Conservation (phyloP, 306 rosid genomes). For the Canavalia gladiata region DNA sequence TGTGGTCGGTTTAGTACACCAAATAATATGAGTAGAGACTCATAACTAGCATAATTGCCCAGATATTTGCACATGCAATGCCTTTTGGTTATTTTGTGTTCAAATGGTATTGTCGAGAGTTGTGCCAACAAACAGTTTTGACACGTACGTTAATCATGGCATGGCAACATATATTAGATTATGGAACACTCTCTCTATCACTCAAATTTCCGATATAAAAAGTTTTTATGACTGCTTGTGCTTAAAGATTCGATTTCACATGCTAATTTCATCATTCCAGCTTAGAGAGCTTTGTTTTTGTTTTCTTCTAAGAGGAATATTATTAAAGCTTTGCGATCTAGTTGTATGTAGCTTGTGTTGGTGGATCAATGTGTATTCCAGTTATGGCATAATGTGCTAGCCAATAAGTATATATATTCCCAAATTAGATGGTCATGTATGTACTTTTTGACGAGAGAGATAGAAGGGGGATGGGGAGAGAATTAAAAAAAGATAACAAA, state of each 20-base stretch:
- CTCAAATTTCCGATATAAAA: conserved; percentile 41
- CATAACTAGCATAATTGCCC: conserved; percentile 9
- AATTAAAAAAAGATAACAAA: not conserved
- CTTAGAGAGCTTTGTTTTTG: conserved; percentile 49
- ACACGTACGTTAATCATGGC: conserved; percentile 54
- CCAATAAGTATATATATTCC: not conserved
- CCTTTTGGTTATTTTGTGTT: conserved; percentile 51
- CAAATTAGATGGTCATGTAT: not conserved
- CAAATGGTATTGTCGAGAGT: conserved; percentile 53
- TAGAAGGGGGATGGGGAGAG: not conserved
- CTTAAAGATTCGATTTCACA: conserved; percentile 80
- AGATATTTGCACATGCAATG: conserved; percentile 68
- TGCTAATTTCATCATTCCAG: conserved; percentile 68
- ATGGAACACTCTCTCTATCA: conserved; percentile 14
- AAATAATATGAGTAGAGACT: conserved; percentile 45
- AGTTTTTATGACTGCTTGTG: conserved; percentile 30
- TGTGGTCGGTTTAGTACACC: conserved; percentile 39
- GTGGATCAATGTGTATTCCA: conserved; percentile 40
- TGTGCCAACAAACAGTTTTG: conserved; percentile 53
- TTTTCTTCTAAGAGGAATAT: conserved; percentile 46
- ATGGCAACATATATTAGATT: conserved; percentile 46
- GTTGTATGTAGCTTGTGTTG: conserved; percentile 9
- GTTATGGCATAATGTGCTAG: conserved; percentile 34
- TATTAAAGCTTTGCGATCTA: conserved; percentile 39
- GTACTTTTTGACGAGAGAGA: not conserved